Evolutionary conservation across 2,329 filamentous ascomycete species (phyloP), one percentile per base, ranked within the genome.

Genomic region (Talaromyces islandicus): DNA sequence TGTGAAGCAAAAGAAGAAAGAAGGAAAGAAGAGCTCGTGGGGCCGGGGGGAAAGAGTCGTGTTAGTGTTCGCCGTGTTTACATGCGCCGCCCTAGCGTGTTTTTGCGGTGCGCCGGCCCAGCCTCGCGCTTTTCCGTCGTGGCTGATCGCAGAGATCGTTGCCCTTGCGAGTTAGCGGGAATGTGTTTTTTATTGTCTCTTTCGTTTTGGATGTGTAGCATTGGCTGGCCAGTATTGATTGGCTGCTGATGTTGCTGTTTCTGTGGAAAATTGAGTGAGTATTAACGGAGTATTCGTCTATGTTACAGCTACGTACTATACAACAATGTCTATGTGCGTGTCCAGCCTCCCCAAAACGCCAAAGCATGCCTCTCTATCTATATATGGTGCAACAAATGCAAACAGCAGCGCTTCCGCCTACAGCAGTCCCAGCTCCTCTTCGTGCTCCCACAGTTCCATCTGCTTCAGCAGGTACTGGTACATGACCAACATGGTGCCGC

Each of bases 401-500:
- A 46, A 21, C 41, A 21, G 1, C 41, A 46, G 41, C 19, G 19
- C 19, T 6, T 14, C 43, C 12, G 21, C 4, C 19, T 29, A 52
- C 24, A 52, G 24, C 32, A 56, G 55, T 14, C 30, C 32, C 43
- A 53, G 25, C 32, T 61, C 59, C 5, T 57, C 55, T 24, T 43
- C 55, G 14, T 48, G 48, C 41, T 52, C 24, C 48, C 27, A 29
- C 32, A n/a, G 57, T 60, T 92, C 89, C 65, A 97, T 83, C 75
- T 88, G 85, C 69, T 89, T 87, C 71, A 97, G 77, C 59, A 97
- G 80, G 62, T 88, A 89, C 78, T 97, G 93, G 75, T 97, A 97
- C 73, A 97, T 80, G 67, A 97, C 92, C 71, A 97, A 81, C 93
- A 97, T 97, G 65, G 91, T 96, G 48, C 92, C 90, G 70, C 90